Conservation (phyloP, 768 basidiomycete species). For the Sarcomyxa edulis region DNA sequence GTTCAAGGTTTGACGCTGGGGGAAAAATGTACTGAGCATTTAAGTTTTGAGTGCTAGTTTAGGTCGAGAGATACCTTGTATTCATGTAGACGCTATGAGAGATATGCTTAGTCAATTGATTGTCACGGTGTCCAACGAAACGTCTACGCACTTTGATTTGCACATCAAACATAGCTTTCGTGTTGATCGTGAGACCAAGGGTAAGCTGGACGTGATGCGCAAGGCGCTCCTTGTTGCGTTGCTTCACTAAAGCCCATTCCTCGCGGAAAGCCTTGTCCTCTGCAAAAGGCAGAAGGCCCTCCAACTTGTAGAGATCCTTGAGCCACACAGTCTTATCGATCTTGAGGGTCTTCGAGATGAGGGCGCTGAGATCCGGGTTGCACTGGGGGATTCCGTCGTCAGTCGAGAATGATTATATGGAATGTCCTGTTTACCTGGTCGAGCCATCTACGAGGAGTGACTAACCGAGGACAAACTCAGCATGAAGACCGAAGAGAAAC, state of each 20-base stretch:
- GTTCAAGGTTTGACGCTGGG: conserved; percentile 87
- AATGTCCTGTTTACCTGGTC: conserved; percentile 47
- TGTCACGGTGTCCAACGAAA: background rate
- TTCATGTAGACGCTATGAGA: conserved; percentile 76
- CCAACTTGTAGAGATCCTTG: conserved; percentile 74
- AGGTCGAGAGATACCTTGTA: conserved; percentile 55
- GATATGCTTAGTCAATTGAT: conserved; percentile 12
- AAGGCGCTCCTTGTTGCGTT: conserved; percentile 85
- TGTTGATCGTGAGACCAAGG: conserved; percentile 67
- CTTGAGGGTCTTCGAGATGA: conserved; percentile 81
- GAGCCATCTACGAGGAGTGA: conserved; percentile 92
- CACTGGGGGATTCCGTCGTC: conserved; percentile 47
- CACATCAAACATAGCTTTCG: conserved; percentile 84
- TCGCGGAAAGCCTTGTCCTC: conserved; percentile 73
- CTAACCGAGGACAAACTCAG: conserved; percentile 24
- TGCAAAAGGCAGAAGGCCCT: conserved; percentile 66
- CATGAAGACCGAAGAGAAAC: background rate
- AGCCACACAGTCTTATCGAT: conserved; percentile 77
- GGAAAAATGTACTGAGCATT: background rate
- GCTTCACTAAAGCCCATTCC: conserved; percentile 83
- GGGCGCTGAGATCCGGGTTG: conserved; percentile 81
- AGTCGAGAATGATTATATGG: background rate
- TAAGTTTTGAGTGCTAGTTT: too few relatives aligned
- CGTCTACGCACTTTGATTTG: conserved; percentile 64
- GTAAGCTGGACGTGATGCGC: conserved; percentile 70